phyloP scores from a whole-genome alignment of 805 yeast species.

The Yamadazyma kitorensis region DNA sequence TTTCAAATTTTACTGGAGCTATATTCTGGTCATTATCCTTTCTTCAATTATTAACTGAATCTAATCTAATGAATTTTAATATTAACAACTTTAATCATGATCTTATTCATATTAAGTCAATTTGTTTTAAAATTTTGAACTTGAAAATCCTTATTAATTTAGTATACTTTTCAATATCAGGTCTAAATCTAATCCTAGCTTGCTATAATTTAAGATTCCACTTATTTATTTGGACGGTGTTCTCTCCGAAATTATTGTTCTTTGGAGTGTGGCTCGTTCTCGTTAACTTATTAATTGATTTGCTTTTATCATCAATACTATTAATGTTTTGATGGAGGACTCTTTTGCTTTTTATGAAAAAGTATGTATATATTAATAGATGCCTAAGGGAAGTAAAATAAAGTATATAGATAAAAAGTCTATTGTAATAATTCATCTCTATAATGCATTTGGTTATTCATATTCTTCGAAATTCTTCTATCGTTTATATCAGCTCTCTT shows the following conservation, averaged over 20 bases:
- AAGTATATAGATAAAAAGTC: slow-evolving; percentile 2
- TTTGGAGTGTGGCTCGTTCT: slow-evolving; percentile 71
- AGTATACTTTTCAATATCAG: slow-evolving; percentile 58
- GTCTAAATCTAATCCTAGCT: slow-evolving; percentile 58
- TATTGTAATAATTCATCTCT: slow-evolving; percentile 41
- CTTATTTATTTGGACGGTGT: slow-evolving; percentile 95
- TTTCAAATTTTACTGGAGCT: slow-evolving; percentile 84
- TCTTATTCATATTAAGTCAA: slow-evolving; percentile 9
- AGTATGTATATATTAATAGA: not conserved
- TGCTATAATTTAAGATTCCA: slow-evolving; percentile 79
- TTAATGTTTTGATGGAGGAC: slow-evolving; percentile 2
- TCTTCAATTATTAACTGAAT: slow-evolving; percentile 38
- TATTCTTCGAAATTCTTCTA: slow-evolving; percentile 61
- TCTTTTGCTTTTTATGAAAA: not conserved
- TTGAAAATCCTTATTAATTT: slow-evolving; percentile 38
- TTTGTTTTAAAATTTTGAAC: slow-evolving; percentile 22
- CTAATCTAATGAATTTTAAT: slow-evolving; percentile 15
- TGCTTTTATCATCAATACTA: slow-evolving; percentile 38
- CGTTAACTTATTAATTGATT: slow-evolving; percentile 38
- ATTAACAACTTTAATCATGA: slow-evolving; percentile 9
- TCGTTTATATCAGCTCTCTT: slow-evolving; percentile 51
- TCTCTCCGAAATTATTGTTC: slow-evolving; percentile 87
- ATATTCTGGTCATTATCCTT: slow-evolving; percentile 71
- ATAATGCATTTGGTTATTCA: slow-evolving; percentile 78
- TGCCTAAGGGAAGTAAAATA: slow-evolving; percentile 1